A percentile compares a stretch with the other conserved stretches of the same genome.
These are phyloP conservation scores for Pogostemon cablin DNA, from an alignment of 257 asterid genomes.

Conservation along the genomic window DNA sequence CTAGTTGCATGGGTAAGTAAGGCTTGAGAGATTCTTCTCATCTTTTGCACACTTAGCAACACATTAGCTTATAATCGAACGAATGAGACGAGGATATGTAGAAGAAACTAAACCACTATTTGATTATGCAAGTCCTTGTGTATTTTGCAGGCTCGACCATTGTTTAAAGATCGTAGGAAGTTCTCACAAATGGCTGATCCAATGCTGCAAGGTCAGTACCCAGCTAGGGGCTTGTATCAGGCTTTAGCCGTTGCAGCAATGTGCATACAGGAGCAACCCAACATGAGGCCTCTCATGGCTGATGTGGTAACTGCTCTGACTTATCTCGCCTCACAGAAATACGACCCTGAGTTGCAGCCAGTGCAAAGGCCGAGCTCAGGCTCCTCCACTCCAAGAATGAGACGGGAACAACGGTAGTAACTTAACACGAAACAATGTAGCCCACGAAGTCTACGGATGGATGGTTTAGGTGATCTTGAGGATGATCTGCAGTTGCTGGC, in stretches of 20 bases:
- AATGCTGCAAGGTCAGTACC: constrained; percentile 55
- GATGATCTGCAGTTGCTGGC: not conserved
- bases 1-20: constrained; percentile 76
- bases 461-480: not conserved
- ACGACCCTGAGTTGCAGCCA: constrained; percentile 52
- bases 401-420: constrained; percentile 38
- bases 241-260: constrained; percentile 62
- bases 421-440: not conserved
- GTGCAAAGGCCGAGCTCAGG: constrained; percentile 50
- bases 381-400: constrained; percentile 55
- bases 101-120: constrained; percentile 2
- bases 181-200: constrained; percentile 60
- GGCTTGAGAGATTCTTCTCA: not conserved
- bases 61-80: not conserved
- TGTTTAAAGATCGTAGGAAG: constrained; percentile 54
- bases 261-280: constrained; percentile 59
- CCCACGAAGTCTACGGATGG: constrained; percentile 25
- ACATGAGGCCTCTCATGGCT: constrained; percentile 65
- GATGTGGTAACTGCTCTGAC: constrained; percentile 68
- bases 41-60: not conserved
- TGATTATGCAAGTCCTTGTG: constrained; percentile 5
- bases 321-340: constrained; percentile 65
- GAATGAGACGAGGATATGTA: not conserved
- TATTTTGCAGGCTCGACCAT: constrained; percentile 54
- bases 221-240: constrained; percentile 50